phyloP scores from a whole-genome alignment of 352 stramenopile species.

The Poterioochromonas sp. region DNA sequence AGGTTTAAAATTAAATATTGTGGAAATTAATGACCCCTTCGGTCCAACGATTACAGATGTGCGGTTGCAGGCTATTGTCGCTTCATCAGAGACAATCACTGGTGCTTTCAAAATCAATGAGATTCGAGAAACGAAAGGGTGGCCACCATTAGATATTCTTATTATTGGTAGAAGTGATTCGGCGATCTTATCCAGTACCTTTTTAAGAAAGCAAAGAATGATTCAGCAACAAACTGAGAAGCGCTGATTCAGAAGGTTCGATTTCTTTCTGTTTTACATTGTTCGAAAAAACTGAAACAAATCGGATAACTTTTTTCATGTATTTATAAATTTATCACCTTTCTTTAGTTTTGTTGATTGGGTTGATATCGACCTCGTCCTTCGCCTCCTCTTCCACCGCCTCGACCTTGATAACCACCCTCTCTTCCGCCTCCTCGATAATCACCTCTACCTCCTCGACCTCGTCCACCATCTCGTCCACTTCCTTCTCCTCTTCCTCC shows the following conservation, averaged over 20 bases:
- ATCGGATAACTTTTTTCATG: no score
- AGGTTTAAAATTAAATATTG: constrained; percentile 55
- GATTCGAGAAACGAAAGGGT: constrained; percentile 54
- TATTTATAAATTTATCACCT: no score
- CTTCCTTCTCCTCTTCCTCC: constrained; percentile 22
- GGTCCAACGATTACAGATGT: constrained; percentile 65
- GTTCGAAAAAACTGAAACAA: no score
- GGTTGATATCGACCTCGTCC: neutral
- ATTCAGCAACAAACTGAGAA: no score
- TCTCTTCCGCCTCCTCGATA: constrained; percentile 2
- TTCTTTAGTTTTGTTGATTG: neutral
- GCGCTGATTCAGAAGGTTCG: no score
- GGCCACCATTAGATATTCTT: constrained; percentile 59
- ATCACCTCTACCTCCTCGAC: neutral
- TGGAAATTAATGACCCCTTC: constrained; percentile 68
- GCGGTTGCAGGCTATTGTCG: constrained; percentile 60
- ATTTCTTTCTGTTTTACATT: no score
- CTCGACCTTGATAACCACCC: neutral
- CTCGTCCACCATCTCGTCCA: constrained; percentile 28
- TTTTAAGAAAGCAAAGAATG: constrained; percentile 55
- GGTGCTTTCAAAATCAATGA: constrained; percentile 70
- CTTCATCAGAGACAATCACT: constrained; percentile 65
- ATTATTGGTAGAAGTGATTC: constrained; percentile 64
- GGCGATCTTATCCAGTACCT: constrained; percentile 68
- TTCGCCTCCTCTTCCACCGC: neutral